A percentile compares a stretch with the other conserved stretches of the same genome.
phyloP scores from a whole-genome alignment of 2,329 filamentous ascomycete genomes.

The Nothomitra cinnamomea region DNA sequence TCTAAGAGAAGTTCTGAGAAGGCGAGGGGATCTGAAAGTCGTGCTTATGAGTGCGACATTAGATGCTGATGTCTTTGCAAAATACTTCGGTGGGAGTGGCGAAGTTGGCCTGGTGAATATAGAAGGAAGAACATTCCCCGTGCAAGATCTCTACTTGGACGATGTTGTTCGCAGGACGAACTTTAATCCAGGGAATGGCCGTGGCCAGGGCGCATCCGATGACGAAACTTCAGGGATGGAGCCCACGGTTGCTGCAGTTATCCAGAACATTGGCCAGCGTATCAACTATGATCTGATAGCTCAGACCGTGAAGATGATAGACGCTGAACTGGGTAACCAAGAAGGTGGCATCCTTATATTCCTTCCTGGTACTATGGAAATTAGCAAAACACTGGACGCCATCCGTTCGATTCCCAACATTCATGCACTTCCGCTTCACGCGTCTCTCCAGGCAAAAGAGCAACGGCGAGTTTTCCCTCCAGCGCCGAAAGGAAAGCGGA shows the following conservation, averaged over 20 bases:
- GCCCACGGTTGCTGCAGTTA: conserved; percentile 33
- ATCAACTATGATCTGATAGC: conserved; percentile 86
- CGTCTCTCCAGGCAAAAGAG: conserved; percentile 74
- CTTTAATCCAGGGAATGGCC: conserved; percentile 29
- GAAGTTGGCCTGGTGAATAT: conserved; percentile 74
- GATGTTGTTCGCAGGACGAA: conserved; percentile 68
- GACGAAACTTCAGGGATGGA: conserved; percentile 30
- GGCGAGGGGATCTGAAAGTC: conserved; percentile 65
- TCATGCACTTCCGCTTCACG: conserved; percentile 76
- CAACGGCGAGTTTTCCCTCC: conserved; percentile 73
- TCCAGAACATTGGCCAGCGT: conserved; percentile 41
- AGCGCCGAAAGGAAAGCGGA: conserved; percentile 64
- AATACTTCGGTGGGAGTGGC: conserved; percentile 60
- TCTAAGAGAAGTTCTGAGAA: conserved; percentile 61
- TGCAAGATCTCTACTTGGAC: conserved; percentile 78
- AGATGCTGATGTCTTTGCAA: conserved; percentile 68
- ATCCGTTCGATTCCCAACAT: conserved; percentile 48
- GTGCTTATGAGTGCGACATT: conserved; percentile 94
- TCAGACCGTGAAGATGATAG: conserved; percentile 65
- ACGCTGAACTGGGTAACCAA: conserved; percentile 53
- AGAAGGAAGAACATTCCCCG: conserved; percentile 73
- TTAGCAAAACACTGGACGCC: conserved; percentile 59
- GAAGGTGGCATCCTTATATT: conserved; percentile 91
- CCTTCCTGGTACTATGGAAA: conserved; percentile 80
- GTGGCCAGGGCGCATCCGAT: conserved; percentile 20